These are phyloP conservation scores for Scheffersomyces ergatensis DNA, from an alignment of 805 yeast genomes.

Conservation along the genomic window DNA sequence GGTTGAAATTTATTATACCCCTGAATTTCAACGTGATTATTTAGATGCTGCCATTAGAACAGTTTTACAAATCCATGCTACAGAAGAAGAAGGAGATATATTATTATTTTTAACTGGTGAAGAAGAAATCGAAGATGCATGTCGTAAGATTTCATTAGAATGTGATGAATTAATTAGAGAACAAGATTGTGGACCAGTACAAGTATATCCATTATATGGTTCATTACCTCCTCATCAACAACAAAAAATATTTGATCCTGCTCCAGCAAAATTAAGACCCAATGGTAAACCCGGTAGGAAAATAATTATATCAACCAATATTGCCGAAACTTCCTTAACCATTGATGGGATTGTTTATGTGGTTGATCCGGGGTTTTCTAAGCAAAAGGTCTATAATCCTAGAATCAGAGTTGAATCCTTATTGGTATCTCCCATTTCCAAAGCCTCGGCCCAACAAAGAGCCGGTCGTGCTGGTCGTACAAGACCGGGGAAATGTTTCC, in stretches of 20 bases:
- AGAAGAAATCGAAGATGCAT: slow-evolving; percentile 97
- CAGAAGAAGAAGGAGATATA: slow-evolving; percentile 92
- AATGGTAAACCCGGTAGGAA: slow-evolving; percentile 94
- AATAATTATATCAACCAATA: slow-evolving; percentile 87
- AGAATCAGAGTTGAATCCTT: slow-evolving; percentile 93
- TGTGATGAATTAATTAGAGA: slow-evolving; percentile 87
- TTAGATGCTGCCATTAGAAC: slow-evolving; percentile 94
- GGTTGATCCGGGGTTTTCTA: slow-evolving; percentile 95
- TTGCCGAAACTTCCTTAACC: slow-evolving; percentile 96
- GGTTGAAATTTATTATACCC: slow-evolving; percentile 94
- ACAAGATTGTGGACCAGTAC: slow-evolving; percentile 83
- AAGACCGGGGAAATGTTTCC: slow-evolving; percentile 95
- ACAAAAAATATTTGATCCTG: slow-evolving; percentile 89
- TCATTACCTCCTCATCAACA: slow-evolving; percentile 96
- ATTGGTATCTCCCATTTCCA: slow-evolving; percentile 92
- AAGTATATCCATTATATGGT: slow-evolving; percentile 92
- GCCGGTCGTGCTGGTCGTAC: slow-evolving; percentile 99
- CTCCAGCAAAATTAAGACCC: slow-evolving; percentile 68
- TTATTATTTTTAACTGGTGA: slow-evolving; percentile 90
- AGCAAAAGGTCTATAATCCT: slow-evolving; percentile 95
- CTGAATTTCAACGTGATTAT: slow-evolving; percentile 94
- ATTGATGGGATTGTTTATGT: slow-evolving; percentile 97
- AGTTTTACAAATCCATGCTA: slow-evolving; percentile 93
- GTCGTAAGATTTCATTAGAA: slow-evolving; percentile 82
- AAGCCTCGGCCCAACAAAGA: slow-evolving; percentile 96